Conservation (phyloP, 1,284 basidiomycete genomes). For the Agroathelia rolfsii region DNA sequence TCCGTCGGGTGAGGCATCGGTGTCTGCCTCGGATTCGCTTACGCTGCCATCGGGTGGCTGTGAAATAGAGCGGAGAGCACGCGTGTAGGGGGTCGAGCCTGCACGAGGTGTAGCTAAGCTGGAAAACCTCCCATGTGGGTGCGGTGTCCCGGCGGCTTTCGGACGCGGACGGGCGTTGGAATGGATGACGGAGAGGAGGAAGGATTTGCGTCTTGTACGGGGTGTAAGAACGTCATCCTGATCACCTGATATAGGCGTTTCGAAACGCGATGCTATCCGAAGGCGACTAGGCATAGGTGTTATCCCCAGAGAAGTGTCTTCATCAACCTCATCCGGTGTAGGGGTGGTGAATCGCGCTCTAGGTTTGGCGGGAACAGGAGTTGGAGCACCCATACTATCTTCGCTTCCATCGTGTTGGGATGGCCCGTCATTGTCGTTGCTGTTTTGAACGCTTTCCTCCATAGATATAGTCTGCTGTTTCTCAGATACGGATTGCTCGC, state of each 20-base stretch:
- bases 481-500: no score
- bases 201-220: slow-evolving; percentile 57
- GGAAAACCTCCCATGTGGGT: slow-evolving; percentile 33
- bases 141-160: slow-evolving; percentile 55
- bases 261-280: no score
- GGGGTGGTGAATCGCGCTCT: slow-evolving; percentile 49
- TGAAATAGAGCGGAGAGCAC: slow-evolving; percentile 14
- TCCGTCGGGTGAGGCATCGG: slow-evolving; percentile 7
- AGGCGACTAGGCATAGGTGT: slow-evolving; percentile 7
- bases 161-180: slow-evolving; percentile 65
- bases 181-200: slow-evolving; percentile 70
- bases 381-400: slow-evolving; percentile 10
- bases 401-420: slow-evolving; percentile 19
- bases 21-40: slow-evolving; percentile 11
- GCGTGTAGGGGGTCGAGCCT: slow-evolving; percentile 23
- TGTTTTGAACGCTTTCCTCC: no score
- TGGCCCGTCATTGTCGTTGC: slow-evolving; percentile 25
- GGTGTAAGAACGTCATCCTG: slow-evolving; percentile 43
- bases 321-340: slow-evolving; percentile 19
- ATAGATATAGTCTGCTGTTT: no score
- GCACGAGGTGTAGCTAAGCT: slow-evolving; percentile 22
- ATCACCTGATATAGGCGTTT: slow-evolving; percentile 14
- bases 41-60: slow-evolving; percentile 16
- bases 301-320: slow-evolving; percentile 10
- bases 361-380: slow-evolving; percentile 40